Conservation (phyloP, 495 filamentous ascomycete genomes). For the Annulohypoxylon nitens region DNA sequence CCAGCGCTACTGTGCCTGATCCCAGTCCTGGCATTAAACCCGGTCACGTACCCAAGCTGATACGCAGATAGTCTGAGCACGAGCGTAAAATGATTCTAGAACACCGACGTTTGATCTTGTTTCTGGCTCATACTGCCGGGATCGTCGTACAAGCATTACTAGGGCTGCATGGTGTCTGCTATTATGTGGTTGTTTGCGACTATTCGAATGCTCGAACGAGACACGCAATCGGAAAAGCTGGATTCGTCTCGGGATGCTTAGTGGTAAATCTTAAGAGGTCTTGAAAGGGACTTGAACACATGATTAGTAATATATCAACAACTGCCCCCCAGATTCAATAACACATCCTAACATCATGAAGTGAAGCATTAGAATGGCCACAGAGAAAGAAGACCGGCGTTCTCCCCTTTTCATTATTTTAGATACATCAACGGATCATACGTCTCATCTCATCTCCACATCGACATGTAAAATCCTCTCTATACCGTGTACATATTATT, state of each 20-base stretch:
- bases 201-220: neutral
- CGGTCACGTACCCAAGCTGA: conserved; percentile 1
- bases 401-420: conserved; percentile 9
- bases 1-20: conserved; percentile 1
- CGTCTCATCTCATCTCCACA: neutral
- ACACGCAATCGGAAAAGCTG: neutral
- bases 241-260: too few species aligned
- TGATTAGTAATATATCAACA: neutral
- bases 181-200: neutral
- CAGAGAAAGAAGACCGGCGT: neutral
- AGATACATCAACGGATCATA: conserved; percentile 3
- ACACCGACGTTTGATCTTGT: neutral
- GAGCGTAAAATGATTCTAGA: conserved; percentile 8
- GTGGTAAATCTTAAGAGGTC: neutral
- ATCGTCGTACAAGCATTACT: neutral
- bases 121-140: conserved; percentile 2
- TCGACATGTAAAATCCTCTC: conserved; percentile 9
- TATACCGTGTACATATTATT: conserved; percentile 11
- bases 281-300: neutral
- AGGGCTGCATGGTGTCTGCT: neutral
- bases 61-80: conserved; percentile 6
- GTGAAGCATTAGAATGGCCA: neutral
- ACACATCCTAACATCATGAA: neutral
- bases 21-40: neutral
- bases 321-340: neutral